phyloP scores from a whole-genome alignment of 2,329 filamentous ascomycete genomes.

The Alternaria postmessia region DNA sequence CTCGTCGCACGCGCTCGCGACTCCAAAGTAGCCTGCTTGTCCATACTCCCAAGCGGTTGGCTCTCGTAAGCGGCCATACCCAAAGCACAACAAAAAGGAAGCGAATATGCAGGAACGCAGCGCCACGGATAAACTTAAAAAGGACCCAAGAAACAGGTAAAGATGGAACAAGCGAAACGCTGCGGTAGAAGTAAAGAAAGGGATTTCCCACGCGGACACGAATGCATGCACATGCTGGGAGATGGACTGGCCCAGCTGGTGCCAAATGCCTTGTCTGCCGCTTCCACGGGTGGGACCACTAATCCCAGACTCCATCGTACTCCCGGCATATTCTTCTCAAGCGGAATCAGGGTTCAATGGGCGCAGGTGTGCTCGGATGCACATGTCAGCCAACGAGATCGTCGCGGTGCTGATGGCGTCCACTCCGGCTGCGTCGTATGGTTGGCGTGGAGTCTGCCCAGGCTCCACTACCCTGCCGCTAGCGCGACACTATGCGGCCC shows the following conservation, averaged over 20 bases:
- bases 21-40: conserved; percentile 17
- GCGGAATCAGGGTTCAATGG: background rate
- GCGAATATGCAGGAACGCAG: conserved; percentile 20
- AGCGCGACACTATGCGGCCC: conserved; percentile 9
- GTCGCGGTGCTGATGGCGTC: background rate
- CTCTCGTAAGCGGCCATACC: conserved; percentile 29
- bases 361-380: background rate
- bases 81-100: conserved; percentile 6
- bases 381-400: conserved; percentile 8
- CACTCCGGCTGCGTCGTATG: background rate
- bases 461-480: background rate
- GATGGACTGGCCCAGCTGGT: conserved; percentile 7
- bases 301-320: background rate
- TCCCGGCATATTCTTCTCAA: background rate
- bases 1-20: conserved; percentile 9
- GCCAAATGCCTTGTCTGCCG: conserved; percentile 3
- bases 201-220: background rate
- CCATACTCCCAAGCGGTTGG: conserved; percentile 17
- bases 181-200: conserved; percentile 14
- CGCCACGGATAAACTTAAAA: conserved; percentile 17
- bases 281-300: conserved; percentile 8
- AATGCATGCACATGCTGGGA: conserved; percentile 4
- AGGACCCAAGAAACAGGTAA: background rate
- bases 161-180: conserved; percentile 1
- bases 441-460: conserved; percentile 1